These are phyloP conservation scores for Solanum bulbocastanum DNA, from an alignment of 257 asterid species.

Conservation along the genomic window DNA sequence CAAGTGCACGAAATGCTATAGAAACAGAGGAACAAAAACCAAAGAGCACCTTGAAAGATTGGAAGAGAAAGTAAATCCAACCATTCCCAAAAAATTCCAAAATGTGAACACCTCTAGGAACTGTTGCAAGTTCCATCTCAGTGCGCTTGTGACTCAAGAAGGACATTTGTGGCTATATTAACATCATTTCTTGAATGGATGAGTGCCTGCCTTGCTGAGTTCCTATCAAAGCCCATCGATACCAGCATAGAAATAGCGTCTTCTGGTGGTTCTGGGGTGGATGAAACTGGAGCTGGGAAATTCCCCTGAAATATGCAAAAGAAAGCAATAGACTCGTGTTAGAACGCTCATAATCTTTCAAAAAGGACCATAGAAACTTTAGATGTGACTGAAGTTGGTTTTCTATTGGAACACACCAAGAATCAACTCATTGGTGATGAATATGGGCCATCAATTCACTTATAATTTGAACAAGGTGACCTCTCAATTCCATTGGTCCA, in stretches of 20 bases:
- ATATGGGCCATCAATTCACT: not conserved
- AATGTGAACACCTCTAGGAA: not conserved
- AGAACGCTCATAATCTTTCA: not conserved
- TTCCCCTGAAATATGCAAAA: slow-evolving; percentile 34
- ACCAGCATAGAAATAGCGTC: slow-evolving; percentile 65
- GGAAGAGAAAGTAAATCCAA: not conserved
- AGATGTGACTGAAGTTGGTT: not conserved
- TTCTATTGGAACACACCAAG: not conserved
- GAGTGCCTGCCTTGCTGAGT: slow-evolving; percentile 90
- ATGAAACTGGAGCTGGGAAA: slow-evolving; percentile 32
- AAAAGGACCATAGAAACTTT: not conserved
- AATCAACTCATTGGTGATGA: not conserved
- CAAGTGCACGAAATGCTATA: not conserved
- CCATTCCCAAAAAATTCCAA: not conserved
- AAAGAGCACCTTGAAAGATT: not conserved
- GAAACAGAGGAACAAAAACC: not conserved
- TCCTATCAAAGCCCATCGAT: slow-evolving; percentile 90
- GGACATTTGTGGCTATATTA: slow-evolving; percentile 86
- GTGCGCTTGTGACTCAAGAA: slow-evolving; percentile 68
- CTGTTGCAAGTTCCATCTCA: slow-evolving; percentile 3
- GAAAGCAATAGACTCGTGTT: not conserved
- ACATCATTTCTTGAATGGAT: slow-evolving; percentile 74
- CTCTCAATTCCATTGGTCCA: not conserved
- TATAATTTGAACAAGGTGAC: not conserved
- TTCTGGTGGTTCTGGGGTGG: slow-evolving; percentile 63